Evolutionary conservation across 2,329 filamentous ascomycete species (phyloP).

Genomic region (Fusarium clavum): DNA sequence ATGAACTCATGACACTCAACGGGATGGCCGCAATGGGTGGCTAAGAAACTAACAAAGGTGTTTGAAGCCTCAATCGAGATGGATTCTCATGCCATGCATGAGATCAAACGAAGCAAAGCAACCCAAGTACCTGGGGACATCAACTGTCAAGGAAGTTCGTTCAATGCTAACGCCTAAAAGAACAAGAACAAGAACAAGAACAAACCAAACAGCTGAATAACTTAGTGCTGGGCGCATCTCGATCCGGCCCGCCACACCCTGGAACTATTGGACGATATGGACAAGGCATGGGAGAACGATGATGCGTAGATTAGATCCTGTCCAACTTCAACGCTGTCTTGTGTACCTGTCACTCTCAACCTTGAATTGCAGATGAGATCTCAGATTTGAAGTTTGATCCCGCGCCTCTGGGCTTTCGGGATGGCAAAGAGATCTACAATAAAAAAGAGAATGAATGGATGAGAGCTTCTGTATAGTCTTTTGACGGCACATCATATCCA

Average conservation of each 20-base stretch:
- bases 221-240: conserved; percentile 29
- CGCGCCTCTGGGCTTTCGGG: background rate
- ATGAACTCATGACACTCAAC: background rate
- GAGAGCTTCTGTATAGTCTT: background rate
- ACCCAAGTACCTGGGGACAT: background rate
- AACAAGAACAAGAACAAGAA: background rate
- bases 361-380: conserved; percentile 7
- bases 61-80: conserved; percentile 2
- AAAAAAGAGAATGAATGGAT: background rate
- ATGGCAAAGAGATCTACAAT: conserved; percentile 14
- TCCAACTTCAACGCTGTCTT: conserved; percentile 10
- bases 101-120: background rate
- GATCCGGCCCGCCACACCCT: conserved; percentile 39
- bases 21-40: background rate
- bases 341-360: conserved; percentile 2
- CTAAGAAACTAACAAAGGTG: conserved; percentile 7
- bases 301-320: conserved; percentile 40
- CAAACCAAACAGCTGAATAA: background rate
- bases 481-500: background rate
- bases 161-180: background rate
- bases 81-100: background rate
- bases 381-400: background rate
- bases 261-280: conserved; percentile 22
- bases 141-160: background rate
- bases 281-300: conserved; percentile 30